These are phyloP conservation scores for Apiospora rasikravindrae DNA, from an alignment of 2,329 filamentous ascomycete genomes.

Conservation along the genomic window DNA sequence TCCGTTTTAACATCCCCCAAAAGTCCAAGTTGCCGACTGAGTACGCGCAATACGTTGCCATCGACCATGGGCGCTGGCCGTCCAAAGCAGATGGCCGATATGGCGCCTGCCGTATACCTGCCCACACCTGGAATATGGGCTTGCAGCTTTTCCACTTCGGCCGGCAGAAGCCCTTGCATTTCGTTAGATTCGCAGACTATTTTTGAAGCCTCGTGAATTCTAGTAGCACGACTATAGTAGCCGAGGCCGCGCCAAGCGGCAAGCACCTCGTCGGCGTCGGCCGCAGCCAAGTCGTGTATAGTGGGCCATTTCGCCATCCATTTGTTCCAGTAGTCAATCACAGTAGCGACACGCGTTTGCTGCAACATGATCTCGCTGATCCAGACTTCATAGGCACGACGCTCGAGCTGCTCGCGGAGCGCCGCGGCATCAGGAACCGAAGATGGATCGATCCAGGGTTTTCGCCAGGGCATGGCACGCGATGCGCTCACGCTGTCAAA, in stretches of 20 bases:
- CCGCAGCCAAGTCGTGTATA: slow-evolving; percentile 59
- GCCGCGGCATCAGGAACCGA: slow-evolving; percentile 33
- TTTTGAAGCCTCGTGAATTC: slow-evolving; percentile 62
- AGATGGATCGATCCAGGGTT: slow-evolving; percentile 57
- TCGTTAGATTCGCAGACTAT: slow-evolving; percentile 49
- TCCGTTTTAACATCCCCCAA: slow-evolving; percentile 62
- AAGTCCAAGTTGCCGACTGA: slow-evolving; percentile 65
- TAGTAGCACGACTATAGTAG: slow-evolving; percentile 68
- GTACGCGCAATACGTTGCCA: slow-evolving; percentile 65
- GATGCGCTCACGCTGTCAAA: slow-evolving; percentile 53
- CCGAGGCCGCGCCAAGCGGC: slow-evolving; percentile 65
- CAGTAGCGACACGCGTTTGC: slow-evolving; percentile 66
- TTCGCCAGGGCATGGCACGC: slow-evolving; percentile 65
- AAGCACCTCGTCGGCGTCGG: slow-evolving; percentile 60
- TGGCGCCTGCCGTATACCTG: slow-evolving; percentile 66
- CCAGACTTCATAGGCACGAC: slow-evolving; percentile 69
- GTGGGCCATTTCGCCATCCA: slow-evolving; percentile 68
- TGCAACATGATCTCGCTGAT: slow-evolving; percentile 72
- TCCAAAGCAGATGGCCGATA: slow-evolving; percentile 67
- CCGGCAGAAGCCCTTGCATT: slow-evolving; percentile 56
- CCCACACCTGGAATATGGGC: slow-evolving; percentile 64
- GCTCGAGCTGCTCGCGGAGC: slow-evolving; percentile 52
- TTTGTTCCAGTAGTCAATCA: slow-evolving; percentile 66
- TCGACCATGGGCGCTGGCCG: slow-evolving; percentile 65
- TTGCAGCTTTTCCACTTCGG: slow-evolving; percentile 50